phyloP scores from a whole-genome alignment of 371 early-diverging fungal genomes.

The Apophysomyces variabilis region DNA sequence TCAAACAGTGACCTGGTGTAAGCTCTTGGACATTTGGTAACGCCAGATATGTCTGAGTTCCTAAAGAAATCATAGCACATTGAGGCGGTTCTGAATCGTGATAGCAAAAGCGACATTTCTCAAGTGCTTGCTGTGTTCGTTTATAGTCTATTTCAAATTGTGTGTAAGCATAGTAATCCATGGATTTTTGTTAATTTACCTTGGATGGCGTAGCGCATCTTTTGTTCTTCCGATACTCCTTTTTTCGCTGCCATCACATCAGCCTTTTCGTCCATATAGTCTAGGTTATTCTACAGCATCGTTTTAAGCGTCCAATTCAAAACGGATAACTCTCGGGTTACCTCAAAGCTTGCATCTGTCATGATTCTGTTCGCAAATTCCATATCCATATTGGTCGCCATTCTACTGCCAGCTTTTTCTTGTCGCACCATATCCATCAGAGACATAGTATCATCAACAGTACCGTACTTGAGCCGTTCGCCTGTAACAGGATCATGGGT shows the following conservation, averaged over 20 bases:
- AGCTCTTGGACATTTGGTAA: conserved; percentile 78
- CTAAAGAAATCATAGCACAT: conserved; percentile 79
- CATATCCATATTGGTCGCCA: conserved; percentile 60
- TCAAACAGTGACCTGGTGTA: conserved; percentile 85
- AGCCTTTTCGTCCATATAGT: conserved; percentile 91
- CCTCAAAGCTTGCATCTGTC: conserved; percentile 74
- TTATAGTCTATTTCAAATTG: conserved; percentile 60
- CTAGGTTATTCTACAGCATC: conserved; percentile 64
- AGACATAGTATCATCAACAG: conserved; percentile 57
- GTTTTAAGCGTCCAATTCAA: background rate
- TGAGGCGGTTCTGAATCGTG: conserved; percentile 66
- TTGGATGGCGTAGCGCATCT: conserved; percentile 64
- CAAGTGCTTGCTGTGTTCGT: conserved; percentile 67
- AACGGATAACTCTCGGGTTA: conserved; percentile 15
- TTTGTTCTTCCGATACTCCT: conserved; percentile 65
- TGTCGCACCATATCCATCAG: conserved; percentile 71
- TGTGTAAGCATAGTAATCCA: conserved; percentile 1
- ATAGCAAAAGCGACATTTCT: conserved; percentile 80
- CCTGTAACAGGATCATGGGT: conserved; percentile 63
- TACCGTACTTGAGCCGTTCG: conserved; percentile 62
- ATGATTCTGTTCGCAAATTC: conserved; percentile 79
- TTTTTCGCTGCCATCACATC: conserved; percentile 76
- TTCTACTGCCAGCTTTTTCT: conserved; percentile 62
- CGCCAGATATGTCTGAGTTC: conserved; percentile 78
- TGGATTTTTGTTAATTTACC: conserved; percentile 38